Base-by-base conservation (phyloP, 257 asterid genomes). In the Solanum ossicruentum region DNA sequence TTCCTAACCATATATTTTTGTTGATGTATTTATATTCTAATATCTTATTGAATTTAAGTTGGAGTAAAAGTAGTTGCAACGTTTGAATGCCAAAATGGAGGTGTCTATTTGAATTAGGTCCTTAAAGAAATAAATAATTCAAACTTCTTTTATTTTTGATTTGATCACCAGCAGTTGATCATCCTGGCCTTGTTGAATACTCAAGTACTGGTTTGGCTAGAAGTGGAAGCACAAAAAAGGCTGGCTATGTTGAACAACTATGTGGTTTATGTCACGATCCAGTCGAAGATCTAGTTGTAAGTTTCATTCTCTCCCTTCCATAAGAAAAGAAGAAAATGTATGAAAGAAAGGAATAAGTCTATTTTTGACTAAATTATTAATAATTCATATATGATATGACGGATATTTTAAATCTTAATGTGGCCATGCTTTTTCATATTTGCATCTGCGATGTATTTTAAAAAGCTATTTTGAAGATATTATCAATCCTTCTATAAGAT, bases 101-200 rank as follows among this genome's bases (percentile, higher is more conserved):
- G 82, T 15, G 21, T 15, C 15, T 4, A 21, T 47, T 73, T 28
- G n/a, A n/a, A n/a, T n/a, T n/a, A n/a, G n/a, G n/a, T n/a, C n/a
- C n/a, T n/a, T n/a, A n/a, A n/a, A n/a, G n/a, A n/a, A n/a, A n/a
- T n/a, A n/a, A n/a, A n/a, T n/a, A n/a, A n/a, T n/a, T n/a, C n/a
- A n/a, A n/a, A n/a, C n/a, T n/a, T n/a, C n/a, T n/a, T n/a, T 75
- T 81, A 49, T 8, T 13, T 49, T 13, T 26, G 28, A 52, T 81
- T 18, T 54, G 52, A 20, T 75, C 72, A 77, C 0, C 93, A 92
- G 98, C 98, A 85, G 97, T 94, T 85, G 96, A 96, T 88, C 98
- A 96, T 90, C 98, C 97, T 72, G 93, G 94, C 91, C 98, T 93
- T 82, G 97, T 96, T 67, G 97, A 91, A 83, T 93, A 94, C 91